phyloP scores from a whole-genome alignment of 305 asterid genomes.

The Solanum hybrid region DNA sequence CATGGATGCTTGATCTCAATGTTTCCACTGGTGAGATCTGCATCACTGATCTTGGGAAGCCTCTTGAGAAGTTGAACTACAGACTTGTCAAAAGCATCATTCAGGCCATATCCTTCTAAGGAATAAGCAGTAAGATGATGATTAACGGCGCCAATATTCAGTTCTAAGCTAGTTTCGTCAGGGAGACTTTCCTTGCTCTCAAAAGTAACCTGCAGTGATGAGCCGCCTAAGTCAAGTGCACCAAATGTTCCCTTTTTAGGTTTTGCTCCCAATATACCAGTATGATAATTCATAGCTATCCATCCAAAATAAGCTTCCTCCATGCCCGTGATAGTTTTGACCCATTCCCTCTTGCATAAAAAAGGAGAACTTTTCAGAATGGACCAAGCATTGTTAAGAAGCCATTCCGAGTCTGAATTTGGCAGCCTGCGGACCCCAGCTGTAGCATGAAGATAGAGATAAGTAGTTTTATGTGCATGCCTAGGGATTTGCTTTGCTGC shows the following conservation, averaged over 20 bases:
- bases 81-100: constrained; percentile 69
- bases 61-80: constrained; percentile 42
- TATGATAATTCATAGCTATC: constrained; percentile 58
- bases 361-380: constrained; percentile 44
- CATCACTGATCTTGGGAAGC: constrained; percentile 28
- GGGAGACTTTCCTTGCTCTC: constrained; percentile 27
- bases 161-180: constrained; percentile 30
- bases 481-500: constrained; percentile 59
- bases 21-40: constrained; percentile 32
- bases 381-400: constrained; percentile 57
- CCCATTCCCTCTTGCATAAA: constrained; percentile 59
- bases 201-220: constrained; percentile 69
- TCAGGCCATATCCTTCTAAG: constrained; percentile 58
- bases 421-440: constrained; percentile 72
- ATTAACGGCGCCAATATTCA: constrained; percentile 47
- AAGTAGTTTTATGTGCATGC: constrained; percentile 44
- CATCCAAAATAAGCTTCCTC: constrained; percentile 73
- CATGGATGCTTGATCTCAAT: constrained; percentile 58
- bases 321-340: constrained; percentile 49
- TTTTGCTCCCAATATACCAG: constrained; percentile 36
- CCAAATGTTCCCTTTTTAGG: constrained; percentile 60
- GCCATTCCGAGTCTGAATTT: constrained; percentile 53
- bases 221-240: constrained; percentile 73
- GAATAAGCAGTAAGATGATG: constrained; percentile 63
- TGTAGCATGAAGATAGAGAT: constrained; percentile 57